Conservation (phyloP, 108 stramenopile species). For the Nitzschia sp. region DNA sequence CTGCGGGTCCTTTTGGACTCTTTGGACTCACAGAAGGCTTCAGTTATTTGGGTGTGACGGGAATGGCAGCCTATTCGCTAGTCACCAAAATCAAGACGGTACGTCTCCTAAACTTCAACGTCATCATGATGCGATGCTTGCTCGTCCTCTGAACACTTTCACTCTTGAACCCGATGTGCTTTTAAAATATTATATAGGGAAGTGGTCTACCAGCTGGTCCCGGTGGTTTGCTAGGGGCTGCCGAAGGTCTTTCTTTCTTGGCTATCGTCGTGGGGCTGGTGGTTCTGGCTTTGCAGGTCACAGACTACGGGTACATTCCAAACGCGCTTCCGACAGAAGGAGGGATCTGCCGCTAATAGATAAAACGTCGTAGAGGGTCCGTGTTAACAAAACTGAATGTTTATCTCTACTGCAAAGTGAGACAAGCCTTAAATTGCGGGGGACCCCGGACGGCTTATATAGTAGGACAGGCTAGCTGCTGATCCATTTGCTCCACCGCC, state of each 20-base stretch:
- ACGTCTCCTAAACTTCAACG: no score
- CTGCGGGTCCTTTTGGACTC: slow-evolving; percentile 71
- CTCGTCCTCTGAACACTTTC: no score
- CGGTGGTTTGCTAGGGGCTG: slow-evolving; percentile 63
- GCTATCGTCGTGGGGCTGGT: slow-evolving; percentile 59
- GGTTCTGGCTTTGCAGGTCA: slow-evolving; percentile 65
- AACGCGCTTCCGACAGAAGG: slow-evolving; percentile 87
- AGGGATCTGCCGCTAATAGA: slow-evolving; percentile 60
- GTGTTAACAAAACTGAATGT: no score
- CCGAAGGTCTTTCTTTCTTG: slow-evolving; percentile 66
- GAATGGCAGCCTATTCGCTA: slow-evolving; percentile 48
- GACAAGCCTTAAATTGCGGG: no score
- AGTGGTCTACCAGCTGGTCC: slow-evolving; percentile 70
- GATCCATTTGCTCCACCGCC: no score
- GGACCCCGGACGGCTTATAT: no score
- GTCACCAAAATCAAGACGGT: slow-evolving; percentile 61
- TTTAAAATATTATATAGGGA: slow-evolving; percentile 28
- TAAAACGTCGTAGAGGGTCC: no score
- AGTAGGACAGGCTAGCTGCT: no score
- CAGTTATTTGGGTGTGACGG: slow-evolving; percentile 60
- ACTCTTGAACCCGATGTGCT: no score
- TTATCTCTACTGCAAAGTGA: no score
- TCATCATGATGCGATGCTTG: no score
- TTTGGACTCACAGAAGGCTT: slow-evolving; percentile 68
- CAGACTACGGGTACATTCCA: slow-evolving; percentile 79